Base-by-base conservation (phyloP, 441 rosid species). In the Daphne laureola region DNA sequence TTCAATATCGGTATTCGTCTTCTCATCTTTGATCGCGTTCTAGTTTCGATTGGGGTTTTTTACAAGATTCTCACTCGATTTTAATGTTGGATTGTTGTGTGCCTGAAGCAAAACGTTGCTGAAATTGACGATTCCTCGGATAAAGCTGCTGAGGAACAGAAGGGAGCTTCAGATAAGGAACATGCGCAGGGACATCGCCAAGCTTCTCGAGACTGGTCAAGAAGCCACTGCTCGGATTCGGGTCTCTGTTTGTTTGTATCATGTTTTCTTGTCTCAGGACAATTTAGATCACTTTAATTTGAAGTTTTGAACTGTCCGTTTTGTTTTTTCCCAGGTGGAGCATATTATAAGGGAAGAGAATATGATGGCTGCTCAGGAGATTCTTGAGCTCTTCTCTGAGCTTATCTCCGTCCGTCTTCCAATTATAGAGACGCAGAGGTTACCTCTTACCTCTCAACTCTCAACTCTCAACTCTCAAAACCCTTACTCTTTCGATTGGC, bases 181-280 rank as follows among this genome's bases (percentile, higher is more conserved):
- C 64, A 87, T 90, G 99, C 96, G 88, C 14, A 82, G 85, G 2
- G 96, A 93, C 65, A 86, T 90, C 58, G 91, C 94, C 40, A 90
- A 87, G 75, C 96, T 90, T 65, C 95, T 93, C 13, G 88, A 85
- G 78, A 83, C 90, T 52, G 97, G 97, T 55, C 99, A 93, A 78
- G 99, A 93, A 75, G 96, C 99, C 51, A 93, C 97, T 35, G 97
- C 97, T 69, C 87, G 97, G 14, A 93, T 93, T 68, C 82, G 99
- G 80, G 97, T 90, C 73, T 9, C 54, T 51, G 1, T 8, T 3
- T 50, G 14, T 57, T 0, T 15, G 25, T 14, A n/a, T 36, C 25
- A 17, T 0, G 14, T n/a, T 13, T 17, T 41, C 5, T 11, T 0
- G 31, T 11, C 17, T 26, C 1, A 21, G 27, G 25, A 26, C 31